Percentiles rank a stretch among this genome's conserved stretches.
phyloP scores from a whole-genome alignment of 805 yeast species.

The Scheffersomyces stipitis region DNA sequence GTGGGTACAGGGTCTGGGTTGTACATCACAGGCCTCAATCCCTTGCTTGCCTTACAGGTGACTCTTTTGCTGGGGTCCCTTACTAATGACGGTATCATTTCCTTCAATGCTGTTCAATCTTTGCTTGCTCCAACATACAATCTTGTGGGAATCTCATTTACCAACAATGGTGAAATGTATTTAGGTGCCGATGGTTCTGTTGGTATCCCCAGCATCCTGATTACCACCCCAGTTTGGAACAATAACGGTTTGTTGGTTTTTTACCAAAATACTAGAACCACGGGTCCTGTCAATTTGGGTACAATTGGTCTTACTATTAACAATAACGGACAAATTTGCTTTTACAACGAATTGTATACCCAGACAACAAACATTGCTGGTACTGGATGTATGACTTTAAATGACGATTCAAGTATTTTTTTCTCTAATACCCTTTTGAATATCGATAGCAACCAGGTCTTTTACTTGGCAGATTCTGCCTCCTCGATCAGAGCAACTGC shows the following conservation, averaged over 20 bases:
- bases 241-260: constrained; percentile 15
- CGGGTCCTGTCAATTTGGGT: constrained; percentile 13
- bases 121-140: constrained; percentile 7
- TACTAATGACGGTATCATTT: constrained; percentile 17
- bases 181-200: constrained; percentile 10
- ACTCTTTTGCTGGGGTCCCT: constrained; percentile 7
- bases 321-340: constrained; percentile 17
- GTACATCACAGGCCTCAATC: constrained; percentile 12
- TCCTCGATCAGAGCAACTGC: constrained; percentile 14
- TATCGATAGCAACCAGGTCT: constrained; percentile 8
- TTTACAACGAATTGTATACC: constrained; percentile 11
- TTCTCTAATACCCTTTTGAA: constrained; percentile 5
- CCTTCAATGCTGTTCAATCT: constrained; percentile 17
- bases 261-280: constrained; percentile 6
- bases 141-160: constrained; percentile 3
- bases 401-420: constrained; percentile 9
- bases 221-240: constrained; percentile 11
- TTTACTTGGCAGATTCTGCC: constrained; percentile 7
- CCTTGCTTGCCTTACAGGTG: constrained; percentile 13
- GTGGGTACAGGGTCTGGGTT: constrained; percentile 3
- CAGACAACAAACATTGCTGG: too few relatives aligned
- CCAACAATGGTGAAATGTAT: constrained; percentile 16
- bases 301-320: constrained; percentile 11
- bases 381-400: constrained; percentile 27
- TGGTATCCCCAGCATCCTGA: constrained; percentile 11